Conservation (phyloP, 371 early-diverging fungal species). For the Mortierella sp. region DNA sequence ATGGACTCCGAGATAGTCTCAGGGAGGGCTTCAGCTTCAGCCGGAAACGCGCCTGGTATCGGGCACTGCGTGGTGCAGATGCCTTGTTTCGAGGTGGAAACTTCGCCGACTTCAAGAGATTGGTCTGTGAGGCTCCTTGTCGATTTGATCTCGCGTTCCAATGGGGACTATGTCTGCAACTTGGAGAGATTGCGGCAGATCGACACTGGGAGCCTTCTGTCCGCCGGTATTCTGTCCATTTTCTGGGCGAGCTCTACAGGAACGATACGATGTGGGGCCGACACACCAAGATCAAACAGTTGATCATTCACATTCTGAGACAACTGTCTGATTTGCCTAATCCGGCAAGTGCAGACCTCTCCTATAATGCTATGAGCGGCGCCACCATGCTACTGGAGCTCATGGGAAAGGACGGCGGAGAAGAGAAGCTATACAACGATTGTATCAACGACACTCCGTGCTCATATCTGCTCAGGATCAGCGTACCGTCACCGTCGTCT, state of each 20-base stretch:
- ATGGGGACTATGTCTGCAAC: slow-evolving; percentile 11
- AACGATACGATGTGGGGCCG: not conserved
- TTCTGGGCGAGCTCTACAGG: slow-evolving; percentile 6
- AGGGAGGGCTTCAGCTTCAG: no score
- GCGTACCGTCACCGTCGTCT: not conserved
- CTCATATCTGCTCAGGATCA: not conserved
- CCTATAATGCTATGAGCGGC: no score
- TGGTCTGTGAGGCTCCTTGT: slow-evolving; percentile 1
- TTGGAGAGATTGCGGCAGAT: slow-evolving; percentile 4
- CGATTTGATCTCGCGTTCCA: slow-evolving; percentile 6
- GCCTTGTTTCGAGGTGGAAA: not conserved
- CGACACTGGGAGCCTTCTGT: not conserved
- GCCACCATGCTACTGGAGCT: not conserved
- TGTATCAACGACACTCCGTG: not conserved
- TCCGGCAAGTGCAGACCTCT: no score
- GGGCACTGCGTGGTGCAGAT: slow-evolving; percentile 9
- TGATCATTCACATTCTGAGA: not conserved
- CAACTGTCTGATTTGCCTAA: no score
- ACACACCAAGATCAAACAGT: not conserved
- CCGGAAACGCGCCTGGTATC: slow-evolving; percentile 4
- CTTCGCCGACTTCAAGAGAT: slow-evolving; percentile 1
- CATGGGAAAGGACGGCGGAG: not conserved
- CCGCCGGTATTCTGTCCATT: not conserved
- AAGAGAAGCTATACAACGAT: no score
- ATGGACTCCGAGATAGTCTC: no score